Evolutionary conservation across 768 basidiomycete species (phyloP).

Genomic region (Lactarius psammicola): DNA sequence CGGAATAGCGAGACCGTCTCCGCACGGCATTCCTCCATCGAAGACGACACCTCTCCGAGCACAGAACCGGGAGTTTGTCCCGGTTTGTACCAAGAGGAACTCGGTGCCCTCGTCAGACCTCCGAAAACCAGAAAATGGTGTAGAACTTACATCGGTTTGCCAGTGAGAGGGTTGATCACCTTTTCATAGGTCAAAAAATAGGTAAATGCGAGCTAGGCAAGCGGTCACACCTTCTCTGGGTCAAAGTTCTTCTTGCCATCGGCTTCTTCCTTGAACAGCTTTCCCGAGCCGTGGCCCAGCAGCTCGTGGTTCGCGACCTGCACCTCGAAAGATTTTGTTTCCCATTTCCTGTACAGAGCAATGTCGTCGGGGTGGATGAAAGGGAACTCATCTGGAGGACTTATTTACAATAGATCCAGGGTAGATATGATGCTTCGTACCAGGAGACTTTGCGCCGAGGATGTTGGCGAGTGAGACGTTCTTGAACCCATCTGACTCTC

Average conservation of each 20-base stretch:
- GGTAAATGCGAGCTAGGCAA: not conserved
- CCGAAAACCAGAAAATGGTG: not conserved
- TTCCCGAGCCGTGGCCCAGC: slow-evolving; percentile 82
- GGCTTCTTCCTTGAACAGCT: slow-evolving; percentile 72
- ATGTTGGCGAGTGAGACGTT: slow-evolving; percentile 87
- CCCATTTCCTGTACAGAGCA: slow-evolving; percentile 73
- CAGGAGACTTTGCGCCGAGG: slow-evolving; percentile 82
- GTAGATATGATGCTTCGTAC: slow-evolving; percentile 39
- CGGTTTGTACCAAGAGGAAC: slow-evolving; percentile 83
- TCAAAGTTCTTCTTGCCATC: slow-evolving; percentile 85
- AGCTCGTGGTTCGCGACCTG: slow-evolving; percentile 92
- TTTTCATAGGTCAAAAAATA: slow-evolving; percentile 33
- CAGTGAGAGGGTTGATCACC: slow-evolving; percentile 81
- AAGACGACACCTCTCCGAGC: slow-evolving; percentile 84
- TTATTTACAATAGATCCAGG: not conserved
- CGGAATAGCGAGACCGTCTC: slow-evolving; percentile 83
- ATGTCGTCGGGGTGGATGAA: slow-evolving; percentile 82
- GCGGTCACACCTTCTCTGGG: slow-evolving; percentile 48
- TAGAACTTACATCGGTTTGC: slow-evolving; percentile 59
- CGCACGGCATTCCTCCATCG: slow-evolving; percentile 92
- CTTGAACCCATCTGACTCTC: slow-evolving; percentile 82
- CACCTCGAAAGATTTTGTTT: slow-evolving; percentile 74
- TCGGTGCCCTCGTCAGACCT: slow-evolving; percentile 32
- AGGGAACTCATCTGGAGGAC: slow-evolving; percentile 53
- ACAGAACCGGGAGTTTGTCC: slow-evolving; percentile 83